A percentile compares a stretch with the other conserved stretches of the same genome.
phyloP scores from a whole-genome alignment of 1,139 yeast species.

The Nadsonia commutata region DNA sequence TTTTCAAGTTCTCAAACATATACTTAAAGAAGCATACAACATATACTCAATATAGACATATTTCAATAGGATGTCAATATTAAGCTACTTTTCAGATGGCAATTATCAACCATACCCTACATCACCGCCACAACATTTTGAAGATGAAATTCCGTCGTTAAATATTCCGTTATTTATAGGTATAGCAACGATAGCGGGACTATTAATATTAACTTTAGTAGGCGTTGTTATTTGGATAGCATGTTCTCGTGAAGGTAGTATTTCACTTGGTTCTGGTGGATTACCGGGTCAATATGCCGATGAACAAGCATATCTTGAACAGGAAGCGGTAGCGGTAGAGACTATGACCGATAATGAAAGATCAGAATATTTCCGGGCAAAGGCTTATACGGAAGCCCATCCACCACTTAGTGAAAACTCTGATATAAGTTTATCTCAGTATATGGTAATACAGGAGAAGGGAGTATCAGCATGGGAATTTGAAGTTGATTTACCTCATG shows the following conservation, averaged over 20 bases:
- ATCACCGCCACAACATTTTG: no score
- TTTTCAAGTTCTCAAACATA: no score
- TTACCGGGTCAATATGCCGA: conserved; percentile 31
- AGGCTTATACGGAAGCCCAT: conserved; percentile 30
- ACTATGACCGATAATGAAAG: conserved; percentile 36
- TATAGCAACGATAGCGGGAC: no score
- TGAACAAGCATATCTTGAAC: conserved; percentile 47
- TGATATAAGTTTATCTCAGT: conserved; percentile 29
- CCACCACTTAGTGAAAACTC: conserved; percentile 28
- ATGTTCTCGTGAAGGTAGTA: conserved; percentile 15
- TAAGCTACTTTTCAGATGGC: no score
- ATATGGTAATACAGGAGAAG: conserved; percentile 65
- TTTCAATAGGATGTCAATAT: no score
- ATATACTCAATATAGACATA: no score
- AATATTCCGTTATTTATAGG: no score
- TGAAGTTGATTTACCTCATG: conserved; percentile 42
- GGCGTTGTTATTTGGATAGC: not conserved
- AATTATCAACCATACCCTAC: no score
- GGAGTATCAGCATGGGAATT: conserved; percentile 93
- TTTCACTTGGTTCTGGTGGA: conserved; percentile 25
- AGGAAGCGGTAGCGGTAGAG: conserved; percentile 62
- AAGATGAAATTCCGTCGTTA: no score
- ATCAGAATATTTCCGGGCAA: conserved; percentile 40
- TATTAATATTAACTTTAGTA: no score
- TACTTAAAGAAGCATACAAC: no score